Evolutionary conservation across 2,329 filamentous ascomycete species (phyloP), one percentile per base, ranked within the genome.

Genomic region (Alternaria sp.): DNA sequence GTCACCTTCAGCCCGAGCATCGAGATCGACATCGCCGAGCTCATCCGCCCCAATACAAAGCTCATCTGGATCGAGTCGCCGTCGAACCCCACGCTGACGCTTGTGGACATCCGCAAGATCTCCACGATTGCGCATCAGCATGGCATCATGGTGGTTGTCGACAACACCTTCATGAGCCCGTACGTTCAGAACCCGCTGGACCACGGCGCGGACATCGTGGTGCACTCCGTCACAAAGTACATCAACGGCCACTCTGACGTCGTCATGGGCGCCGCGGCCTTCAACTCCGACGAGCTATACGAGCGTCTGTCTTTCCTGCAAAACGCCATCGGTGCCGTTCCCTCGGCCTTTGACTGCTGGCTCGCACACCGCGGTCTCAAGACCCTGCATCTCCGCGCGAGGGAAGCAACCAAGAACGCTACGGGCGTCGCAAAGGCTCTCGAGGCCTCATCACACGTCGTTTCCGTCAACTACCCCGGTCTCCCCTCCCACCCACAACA

Each of bases 221-320:
- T 98, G 46, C 95, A 98, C 86, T 94, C 90, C 59, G 96, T 99
- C 59, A 99, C 96, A 47, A 99, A 99, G 84, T 99, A 98, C 84
- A 98, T 99, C 84, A 98, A 98, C 81, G 96, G 96, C 54, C 96
- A 99, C 84, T 89, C 87, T 2, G 96, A 99, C 80, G 96, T 99
- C 9, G 90, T 98, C 74, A 99, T 99, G 96, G 96, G 96, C 69
- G 91, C 96, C 28, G 95, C 93, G 50, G 96, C 96, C 54, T 96
- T 97, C 87, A 98, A 97, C 86, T 92, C 91, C 28, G 89, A 93
- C 60, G 87, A 89, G 17, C 86, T 99, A 71, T 89, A 90, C 77
- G 84, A 90, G 67, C 89, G 92, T 45, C 88, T 99, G 21, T 85
- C 88, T 55, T 99, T 98, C 86, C 87, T 99, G 43, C 96, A 99